Conservation (phyloP, 2,329 filamentous ascomycete genomes). For the Fusarium denticulatum region DNA sequence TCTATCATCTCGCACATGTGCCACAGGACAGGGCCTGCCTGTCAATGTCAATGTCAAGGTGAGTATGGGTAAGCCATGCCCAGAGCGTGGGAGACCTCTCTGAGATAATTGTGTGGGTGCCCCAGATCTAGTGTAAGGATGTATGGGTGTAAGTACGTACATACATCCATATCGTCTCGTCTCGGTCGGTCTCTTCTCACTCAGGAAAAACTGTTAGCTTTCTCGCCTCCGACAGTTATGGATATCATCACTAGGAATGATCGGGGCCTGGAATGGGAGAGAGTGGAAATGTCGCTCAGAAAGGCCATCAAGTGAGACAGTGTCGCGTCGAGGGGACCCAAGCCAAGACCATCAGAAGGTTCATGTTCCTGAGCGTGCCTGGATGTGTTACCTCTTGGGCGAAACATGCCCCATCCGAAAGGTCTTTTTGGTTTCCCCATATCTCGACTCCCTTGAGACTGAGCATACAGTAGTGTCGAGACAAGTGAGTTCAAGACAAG, state of each 20-base stretch:
- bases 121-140: conserved; percentile 12
- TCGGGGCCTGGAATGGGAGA: conserved; percentile 38
- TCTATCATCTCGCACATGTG: conserved; percentile 16
- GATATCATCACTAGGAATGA: conserved; percentile 37
- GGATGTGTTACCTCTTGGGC: conserved; percentile 18
- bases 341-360: conserved; percentile 31
- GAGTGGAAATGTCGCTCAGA: conserved; percentile 39
- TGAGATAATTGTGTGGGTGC: conserved; percentile 11
- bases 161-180: neutral
- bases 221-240: conserved; percentile 40
- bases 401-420: conserved; percentile 28
- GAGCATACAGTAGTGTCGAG: neutral
- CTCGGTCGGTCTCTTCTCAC: conserved; percentile 1
- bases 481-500: neutral
- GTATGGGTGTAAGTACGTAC: neutral
- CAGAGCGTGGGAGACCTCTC: neutral
- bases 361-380: conserved; percentile 33
- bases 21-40: conserved; percentile 5
- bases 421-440: conserved; percentile 14
- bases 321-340: conserved; percentile 33
- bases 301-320: conserved; percentile 37
- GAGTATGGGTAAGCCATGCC: neutral
- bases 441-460: conserved; percentile 25
- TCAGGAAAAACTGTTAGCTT: neutral
- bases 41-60: conserved; percentile 10